phyloP scores from a whole-genome alignment of 352 stramenopile genomes.

The Phytopythium montanum region DNA sequence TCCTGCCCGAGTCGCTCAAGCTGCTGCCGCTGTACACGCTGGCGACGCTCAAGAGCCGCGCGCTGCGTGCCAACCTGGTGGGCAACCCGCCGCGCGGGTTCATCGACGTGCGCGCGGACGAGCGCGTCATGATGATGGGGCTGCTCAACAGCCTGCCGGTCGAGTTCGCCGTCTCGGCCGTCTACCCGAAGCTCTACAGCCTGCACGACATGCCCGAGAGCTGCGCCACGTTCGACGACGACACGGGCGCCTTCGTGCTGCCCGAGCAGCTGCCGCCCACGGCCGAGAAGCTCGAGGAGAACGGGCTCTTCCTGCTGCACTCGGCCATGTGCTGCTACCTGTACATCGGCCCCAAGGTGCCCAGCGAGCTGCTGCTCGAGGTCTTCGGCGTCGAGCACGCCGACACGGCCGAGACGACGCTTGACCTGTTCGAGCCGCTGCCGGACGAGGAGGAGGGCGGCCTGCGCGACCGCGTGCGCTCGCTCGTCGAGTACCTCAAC shows the following conservation, averaged over 20 bases:
- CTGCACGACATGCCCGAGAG: conserved; percentile 83
- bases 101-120: conserved; percentile 83
- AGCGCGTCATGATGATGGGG: conserved; percentile 86
- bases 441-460: conserved; percentile 56
- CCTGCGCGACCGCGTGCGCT: conserved; percentile 59
- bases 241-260: conserved; percentile 73
- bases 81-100: conserved; percentile 76
- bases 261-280: conserved; percentile 73
- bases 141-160: conserved; percentile 75
- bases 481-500: conserved; percentile 75
- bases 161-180: conserved; percentile 79
- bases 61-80: conserved; percentile 80
- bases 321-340: conserved; percentile 86
- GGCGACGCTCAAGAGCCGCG: conserved; percentile 82
- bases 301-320: conserved; percentile 87
- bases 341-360: conserved; percentile 78
- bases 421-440: conserved; percentile 64
- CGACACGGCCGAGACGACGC: conserved; percentile 67
- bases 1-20: conserved; percentile 90
- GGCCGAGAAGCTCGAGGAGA: conserved; percentile 82
- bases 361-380: conserved; percentile 65
- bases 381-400: conserved; percentile 84
- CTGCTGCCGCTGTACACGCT: conserved; percentile 88
- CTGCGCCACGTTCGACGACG: conserved; percentile 74
- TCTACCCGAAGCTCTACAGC: conserved; percentile 88